These are phyloP conservation scores for Petunia hybrid DNA, from an alignment of 305 asterid species.

Conservation along the genomic window DNA sequence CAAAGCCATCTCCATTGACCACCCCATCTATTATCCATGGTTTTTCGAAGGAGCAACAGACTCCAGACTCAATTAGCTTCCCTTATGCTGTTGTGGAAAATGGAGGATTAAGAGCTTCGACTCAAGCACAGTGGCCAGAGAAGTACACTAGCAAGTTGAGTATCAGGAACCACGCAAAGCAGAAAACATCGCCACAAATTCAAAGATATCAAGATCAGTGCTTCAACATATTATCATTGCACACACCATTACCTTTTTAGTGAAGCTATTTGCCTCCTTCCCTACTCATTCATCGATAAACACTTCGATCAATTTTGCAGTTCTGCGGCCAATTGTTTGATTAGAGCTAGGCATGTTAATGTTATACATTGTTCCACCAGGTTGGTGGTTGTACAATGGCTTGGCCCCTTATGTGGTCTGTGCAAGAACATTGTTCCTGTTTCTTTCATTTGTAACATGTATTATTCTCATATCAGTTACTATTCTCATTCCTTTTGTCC, in stretches of 20 bases:
- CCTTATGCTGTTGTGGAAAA: conserved; percentile 41
- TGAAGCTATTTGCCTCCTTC: not conserved
- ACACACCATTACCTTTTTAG: conserved; percentile 50
- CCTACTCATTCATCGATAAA: not conserved
- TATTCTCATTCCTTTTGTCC: not conserved
- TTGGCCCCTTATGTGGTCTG: not conserved
- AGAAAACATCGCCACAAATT: conserved; percentile 40
- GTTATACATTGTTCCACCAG: conserved; percentile 20
- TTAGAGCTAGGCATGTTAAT: conserved; percentile 36
- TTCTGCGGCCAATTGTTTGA: conserved; percentile 35
- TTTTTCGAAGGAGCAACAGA: conserved; percentile 35
- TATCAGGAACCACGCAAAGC: conserved; percentile 44
- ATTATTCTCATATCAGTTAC: not conserved
- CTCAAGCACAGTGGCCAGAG: conserved; percentile 38
- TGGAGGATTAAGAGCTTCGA: conserved; percentile 56
- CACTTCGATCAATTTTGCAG: conserved; percentile 51
- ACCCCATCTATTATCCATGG: conserved; percentile 30
- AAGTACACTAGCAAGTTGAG: conserved; percentile 40
- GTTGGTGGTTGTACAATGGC: conserved; percentile 31
- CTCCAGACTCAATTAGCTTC: conserved; percentile 47
- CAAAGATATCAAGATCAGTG: conserved; percentile 40
- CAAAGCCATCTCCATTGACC: conserved; percentile 26
- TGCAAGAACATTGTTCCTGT: not conserved
- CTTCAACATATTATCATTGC: conserved; percentile 71
- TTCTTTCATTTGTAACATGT: conserved; percentile 5